Conservation (phyloP, 2,329 filamentous ascomycete genomes). For the Penicillium polonicum region DNA sequence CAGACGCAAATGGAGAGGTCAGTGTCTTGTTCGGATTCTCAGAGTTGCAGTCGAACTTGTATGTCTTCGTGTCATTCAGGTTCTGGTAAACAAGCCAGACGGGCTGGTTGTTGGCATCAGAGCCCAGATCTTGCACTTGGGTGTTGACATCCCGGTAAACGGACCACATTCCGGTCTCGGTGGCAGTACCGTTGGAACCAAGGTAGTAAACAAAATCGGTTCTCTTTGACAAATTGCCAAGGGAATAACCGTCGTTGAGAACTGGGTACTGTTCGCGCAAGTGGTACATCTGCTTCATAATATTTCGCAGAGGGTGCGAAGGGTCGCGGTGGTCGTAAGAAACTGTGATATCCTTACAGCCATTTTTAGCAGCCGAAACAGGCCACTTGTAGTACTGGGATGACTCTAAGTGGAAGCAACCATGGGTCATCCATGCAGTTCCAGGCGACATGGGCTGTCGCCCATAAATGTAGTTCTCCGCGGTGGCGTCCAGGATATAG, state of each 20-base stretch:
- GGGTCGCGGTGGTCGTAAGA: constrained; percentile 63
- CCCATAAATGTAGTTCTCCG: constrained; percentile 64
- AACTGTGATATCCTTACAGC: constrained; percentile 57
- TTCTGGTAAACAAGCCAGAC: constrained; percentile 49
- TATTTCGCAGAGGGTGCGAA: constrained; percentile 59
- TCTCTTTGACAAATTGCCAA: constrained; percentile 57
- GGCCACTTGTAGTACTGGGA: constrained; percentile 60
- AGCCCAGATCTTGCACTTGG: constrained; percentile 51
- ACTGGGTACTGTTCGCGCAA: constrained; percentile 58
- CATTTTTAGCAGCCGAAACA: constrained; percentile 51
- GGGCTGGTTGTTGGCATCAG: constrained; percentile 42
- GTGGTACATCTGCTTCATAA: constrained; percentile 62
- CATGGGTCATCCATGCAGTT: constrained; percentile 62
- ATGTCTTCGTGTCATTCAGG: constrained; percentile 50
- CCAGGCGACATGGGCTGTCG: constrained; percentile 61
- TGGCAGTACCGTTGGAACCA: constrained; percentile 53
- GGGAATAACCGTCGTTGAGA: constrained; percentile 58
- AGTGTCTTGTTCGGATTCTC: constrained; percentile 49
- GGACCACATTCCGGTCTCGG: constrained; percentile 62
- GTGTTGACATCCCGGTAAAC: constrained; percentile 52
- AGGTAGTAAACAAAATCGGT: constrained; percentile 51
- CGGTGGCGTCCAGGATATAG: constrained; percentile 63
- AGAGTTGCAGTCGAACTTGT: constrained; percentile 56
- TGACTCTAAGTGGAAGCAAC: constrained; percentile 59
- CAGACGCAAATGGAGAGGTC: constrained; percentile 55